phyloP scores from a whole-genome alignment of 441 rosid species.

The Erysimum pusillum region DNA sequence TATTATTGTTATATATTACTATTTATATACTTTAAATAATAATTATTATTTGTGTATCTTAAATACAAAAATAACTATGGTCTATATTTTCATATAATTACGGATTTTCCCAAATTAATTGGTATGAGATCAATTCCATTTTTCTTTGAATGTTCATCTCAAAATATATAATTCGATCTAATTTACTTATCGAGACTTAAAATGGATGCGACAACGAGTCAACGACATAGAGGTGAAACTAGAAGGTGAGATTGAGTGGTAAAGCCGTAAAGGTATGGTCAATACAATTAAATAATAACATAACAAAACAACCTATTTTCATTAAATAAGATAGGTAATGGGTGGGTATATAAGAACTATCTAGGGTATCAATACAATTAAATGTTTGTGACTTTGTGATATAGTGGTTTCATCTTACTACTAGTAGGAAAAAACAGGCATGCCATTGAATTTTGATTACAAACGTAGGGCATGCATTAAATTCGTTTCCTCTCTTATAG shows the following conservation, averaged over 20 bases:
- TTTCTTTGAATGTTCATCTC: neutral
- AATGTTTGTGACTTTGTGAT: slow-evolving; percentile 19
- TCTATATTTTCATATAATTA: neutral
- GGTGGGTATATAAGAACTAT: slow-evolving; percentile 39
- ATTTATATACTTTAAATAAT: neutral
- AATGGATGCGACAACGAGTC: neutral
- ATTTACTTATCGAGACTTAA: neutral
- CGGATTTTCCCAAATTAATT: neutral
- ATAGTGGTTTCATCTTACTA: slow-evolving; percentile 1
- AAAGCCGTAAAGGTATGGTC: neutral
- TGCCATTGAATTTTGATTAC: slow-evolving; percentile 27
- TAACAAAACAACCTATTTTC: neutral
- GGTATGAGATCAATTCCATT: neutral
- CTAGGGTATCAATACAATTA: slow-evolving; percentile 7
- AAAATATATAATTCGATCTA: neutral
- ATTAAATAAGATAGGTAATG: slow-evolving; percentile 10
- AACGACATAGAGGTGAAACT: neutral
- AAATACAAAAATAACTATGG: neutral
- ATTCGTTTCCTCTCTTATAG: slow-evolving; percentile 24
- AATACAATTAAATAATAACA: neutral
- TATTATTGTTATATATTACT: no score
- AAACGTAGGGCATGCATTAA: neutral
- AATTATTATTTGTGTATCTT: no score
- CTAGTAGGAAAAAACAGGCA: slow-evolving; percentile 1
- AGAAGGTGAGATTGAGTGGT: neutral